These are phyloP conservation scores for Colletotrichum tropicicola DNA, from an alignment of 2,329 filamentous ascomycete genomes.

Conservation along the genomic window DNA sequence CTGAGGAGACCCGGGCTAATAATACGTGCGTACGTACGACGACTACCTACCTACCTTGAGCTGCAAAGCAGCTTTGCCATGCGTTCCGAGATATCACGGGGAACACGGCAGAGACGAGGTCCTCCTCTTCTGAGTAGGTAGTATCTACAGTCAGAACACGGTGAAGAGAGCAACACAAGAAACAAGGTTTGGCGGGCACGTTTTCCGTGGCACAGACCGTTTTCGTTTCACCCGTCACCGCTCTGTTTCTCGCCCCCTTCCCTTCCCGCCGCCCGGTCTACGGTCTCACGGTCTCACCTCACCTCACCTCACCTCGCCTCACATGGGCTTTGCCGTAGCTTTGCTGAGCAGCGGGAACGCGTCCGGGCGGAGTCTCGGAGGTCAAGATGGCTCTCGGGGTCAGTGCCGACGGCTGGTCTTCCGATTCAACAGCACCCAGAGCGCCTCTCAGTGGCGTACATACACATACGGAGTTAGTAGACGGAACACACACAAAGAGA, in stretches of 20 bases:
- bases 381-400: not conserved
- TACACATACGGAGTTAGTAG: too few species aligned
- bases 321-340: constrained; percentile 11
- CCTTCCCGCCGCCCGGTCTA: too few species aligned
- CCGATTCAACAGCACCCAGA: too few species aligned
- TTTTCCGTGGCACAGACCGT: constrained; percentile 24
- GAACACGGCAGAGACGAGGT: not conserved
- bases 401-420: constrained; percentile 2
- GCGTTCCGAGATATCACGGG: not conserved
- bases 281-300: not conserved
- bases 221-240: constrained; percentile 27
- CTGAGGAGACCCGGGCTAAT: too few species aligned
- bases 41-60: not conserved
- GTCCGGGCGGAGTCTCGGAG: not conserved
- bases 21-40: too few species aligned
- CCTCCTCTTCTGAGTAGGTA: too few species aligned
- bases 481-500: not conserved
- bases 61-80: not conserved
- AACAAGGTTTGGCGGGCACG: constrained; percentile 20
- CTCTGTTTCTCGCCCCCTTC: not conserved
- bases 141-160: not conserved
- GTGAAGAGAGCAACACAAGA: not conserved
- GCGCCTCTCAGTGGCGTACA: too few species aligned
- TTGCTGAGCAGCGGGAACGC: not conserved
- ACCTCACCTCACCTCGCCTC: not conserved